These are phyloP conservation scores for Carex myosuroides DNA, from an alignment of 176 grass and related monocot species.

Conservation along the genomic window DNA sequence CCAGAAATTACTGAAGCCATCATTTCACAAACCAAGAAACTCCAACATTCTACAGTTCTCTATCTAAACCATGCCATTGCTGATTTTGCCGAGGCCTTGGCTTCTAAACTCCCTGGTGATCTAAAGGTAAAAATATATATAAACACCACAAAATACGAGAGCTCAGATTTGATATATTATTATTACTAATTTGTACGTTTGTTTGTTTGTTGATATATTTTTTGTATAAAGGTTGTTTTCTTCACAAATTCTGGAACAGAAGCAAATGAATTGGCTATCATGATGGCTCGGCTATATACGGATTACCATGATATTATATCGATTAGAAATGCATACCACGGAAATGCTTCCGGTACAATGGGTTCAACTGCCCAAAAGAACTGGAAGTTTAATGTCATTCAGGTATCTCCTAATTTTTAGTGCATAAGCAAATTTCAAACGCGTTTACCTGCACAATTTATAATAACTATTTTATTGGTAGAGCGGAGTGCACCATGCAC, in stretches of 20 bases:
- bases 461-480: slow-evolving; percentile 13
- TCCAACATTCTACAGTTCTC: slow-evolving; percentile 89
- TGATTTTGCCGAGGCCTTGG: slow-evolving; percentile 93
- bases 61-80: slow-evolving; percentile 75
- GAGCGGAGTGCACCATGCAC: slow-evolving; percentile 86
- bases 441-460: not conserved
- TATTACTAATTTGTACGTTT: not conserved
- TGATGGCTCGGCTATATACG: slow-evolving; percentile 81
- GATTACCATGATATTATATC: slow-evolving; percentile 88
- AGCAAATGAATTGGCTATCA: slow-evolving; percentile 89
- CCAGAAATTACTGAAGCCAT: slow-evolving; percentile 66
- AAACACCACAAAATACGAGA: not conserved
- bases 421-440: not conserved
- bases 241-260: slow-evolving; percentile 99
- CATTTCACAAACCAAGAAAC: slow-evolving; percentile 42
- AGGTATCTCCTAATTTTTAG: slow-evolving; percentile 32
- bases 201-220: not conserved
- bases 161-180: not conserved
- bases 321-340: slow-evolving; percentile 83
- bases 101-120: slow-evolving; percentile 69
- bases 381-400: slow-evolving; percentile 92
- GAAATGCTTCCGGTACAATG: slow-evolving; percentile 84
- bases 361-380: slow-evolving; percentile 81
- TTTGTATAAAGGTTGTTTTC: slow-evolving; percentile 51
- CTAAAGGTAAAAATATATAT: slow-evolving; percentile 42